Base-by-base conservation (phyloP, 164 flowering plant species). In the Santalum album region DNA sequence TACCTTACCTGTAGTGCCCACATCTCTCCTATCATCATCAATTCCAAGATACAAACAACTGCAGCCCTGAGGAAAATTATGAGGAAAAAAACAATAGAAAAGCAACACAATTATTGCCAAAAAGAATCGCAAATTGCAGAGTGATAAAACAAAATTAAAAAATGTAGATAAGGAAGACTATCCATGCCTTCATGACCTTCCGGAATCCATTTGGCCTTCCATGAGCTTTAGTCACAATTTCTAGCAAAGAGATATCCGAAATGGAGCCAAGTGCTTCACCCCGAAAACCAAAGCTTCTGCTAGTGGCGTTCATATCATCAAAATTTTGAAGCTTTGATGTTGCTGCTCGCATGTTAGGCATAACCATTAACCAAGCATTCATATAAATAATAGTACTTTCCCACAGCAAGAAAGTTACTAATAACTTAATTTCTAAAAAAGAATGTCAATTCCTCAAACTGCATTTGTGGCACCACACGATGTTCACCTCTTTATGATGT, bases 131-230 rank as follows among this genome's bases (percentile, higher is more conserved):
- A 59, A 7, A 49, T n/a, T 35, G 1, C 29, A 52, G 21, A 26
- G 24, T 4, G 27, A 9, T 32, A 1, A 52, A 2, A 39, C 15
- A 24, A n/a, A 12, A 59, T 17, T 29, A 27, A 18, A 45, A 38
- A 2, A n/a, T 1, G 6, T 49, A 22, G 15, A 7, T 35, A 32
- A n/a, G n/a, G 47, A 56, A 56, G 60, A 24, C 3, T 16, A 27
- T 46, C 35, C 65, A 17, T 69, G 68, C 99, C 96, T 92, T 87
- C 49, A 92, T 69, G 65, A 89, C 78, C 75, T 92, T 92, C 32
- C 84, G 87, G 60, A 83, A 92, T 61, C 92, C 99, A 81, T 82
- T 85, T 51, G 99, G 90, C 70, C 66, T 80, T 57, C 97, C 97
- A 56, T 70, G 69, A 60, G 86, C 75, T 75, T 78, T 89, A 34